Conservation (phyloP, 768 basidiomycete genomes). For the Crassisporium funariophilum region DNA sequence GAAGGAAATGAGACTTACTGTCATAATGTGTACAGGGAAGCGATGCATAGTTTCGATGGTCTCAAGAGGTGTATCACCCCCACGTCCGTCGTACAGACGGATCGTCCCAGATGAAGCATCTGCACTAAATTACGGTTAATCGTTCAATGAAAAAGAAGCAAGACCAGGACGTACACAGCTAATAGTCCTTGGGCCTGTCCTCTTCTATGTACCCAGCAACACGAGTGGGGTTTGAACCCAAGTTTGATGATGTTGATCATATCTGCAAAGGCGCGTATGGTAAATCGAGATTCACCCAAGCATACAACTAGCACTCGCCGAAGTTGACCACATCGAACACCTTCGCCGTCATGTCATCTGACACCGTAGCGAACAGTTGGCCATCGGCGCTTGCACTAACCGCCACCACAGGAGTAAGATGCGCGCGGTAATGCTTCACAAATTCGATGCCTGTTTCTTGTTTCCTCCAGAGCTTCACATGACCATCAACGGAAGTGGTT, state of each 20-base stretch:
- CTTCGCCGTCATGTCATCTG: slow-evolving; percentile 90
- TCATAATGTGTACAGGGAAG: slow-evolving; percentile 88
- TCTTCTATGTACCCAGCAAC: slow-evolving; percentile 93
- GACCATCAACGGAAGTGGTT: slow-evolving; percentile 94
- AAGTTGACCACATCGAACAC: slow-evolving; percentile 99
- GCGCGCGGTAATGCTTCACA: slow-evolving; percentile 97
- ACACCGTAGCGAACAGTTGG: slow-evolving; percentile 86
- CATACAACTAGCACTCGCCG: slow-evolving; percentile 54
- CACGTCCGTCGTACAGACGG: slow-evolving; percentile 90
- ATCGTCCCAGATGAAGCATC: slow-evolving; percentile 76
- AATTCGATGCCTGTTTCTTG: slow-evolving; percentile 95
- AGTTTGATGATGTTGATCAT: slow-evolving; percentile 99
- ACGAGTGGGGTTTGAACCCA: slow-evolving; percentile 80
- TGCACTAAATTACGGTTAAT: slow-evolving; percentile 53
- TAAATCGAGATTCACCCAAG: background rate
- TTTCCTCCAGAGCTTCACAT: slow-evolving; percentile 99
- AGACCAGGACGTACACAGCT: slow-evolving; percentile 67
- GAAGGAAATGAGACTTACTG: slow-evolving; percentile 51
- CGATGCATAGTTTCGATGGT: slow-evolving; percentile 80
- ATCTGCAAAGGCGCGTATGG: slow-evolving; percentile 49
- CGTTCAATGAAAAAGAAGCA: slow-evolving; percentile 1
- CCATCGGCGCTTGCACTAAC: slow-evolving; percentile 92
- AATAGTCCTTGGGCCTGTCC: slow-evolving; percentile 87
- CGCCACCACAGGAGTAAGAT: slow-evolving; percentile 73
- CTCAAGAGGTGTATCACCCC: slow-evolving; percentile 76